Percentiles rank a stretch among this genome's conserved stretches.
These are phyloP conservation scores for Baorangia bicolor DNA, from an alignment of 768 basidiomycete species.

Conservation along the genomic window DNA sequence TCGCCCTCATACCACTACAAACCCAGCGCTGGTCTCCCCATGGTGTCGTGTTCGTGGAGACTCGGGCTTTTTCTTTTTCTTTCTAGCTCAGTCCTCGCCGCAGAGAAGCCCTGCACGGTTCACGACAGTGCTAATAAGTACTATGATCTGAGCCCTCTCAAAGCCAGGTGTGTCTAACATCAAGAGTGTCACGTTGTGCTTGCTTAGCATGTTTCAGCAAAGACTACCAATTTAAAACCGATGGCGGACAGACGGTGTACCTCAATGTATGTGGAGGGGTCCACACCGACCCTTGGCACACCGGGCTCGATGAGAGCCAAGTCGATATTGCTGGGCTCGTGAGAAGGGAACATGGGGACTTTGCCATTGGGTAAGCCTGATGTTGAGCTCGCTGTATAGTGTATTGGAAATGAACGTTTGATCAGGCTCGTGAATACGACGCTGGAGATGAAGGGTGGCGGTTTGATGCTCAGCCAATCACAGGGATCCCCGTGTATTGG, in stretches of 20 bases:
- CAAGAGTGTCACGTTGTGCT: background rate
- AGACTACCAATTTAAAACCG: constrained; percentile 58
- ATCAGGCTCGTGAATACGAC: constrained; percentile 54
- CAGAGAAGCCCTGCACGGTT: constrained; percentile 61
- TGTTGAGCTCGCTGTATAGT: background rate
- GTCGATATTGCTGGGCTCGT: constrained; percentile 63
- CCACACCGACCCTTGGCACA: constrained; percentile 55
- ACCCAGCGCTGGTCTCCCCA: background rate
- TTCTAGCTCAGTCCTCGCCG: constrained; percentile 20
- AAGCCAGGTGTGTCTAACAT: constrained; percentile 44
- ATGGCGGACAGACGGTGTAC: constrained; percentile 45
- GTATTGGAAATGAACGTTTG: background rate
- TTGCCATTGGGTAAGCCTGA: constrained; percentile 62
- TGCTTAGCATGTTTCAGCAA: constrained; percentile 42
- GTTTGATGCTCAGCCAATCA: constrained; percentile 56
- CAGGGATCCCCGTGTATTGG: constrained; percentile 64
- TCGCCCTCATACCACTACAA: constrained; percentile 8
- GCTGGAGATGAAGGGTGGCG: constrained; percentile 48
- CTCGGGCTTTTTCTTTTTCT: constrained; percentile 4
- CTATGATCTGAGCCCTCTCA: constrained; percentile 67
- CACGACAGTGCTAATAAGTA: constrained; percentile 49
- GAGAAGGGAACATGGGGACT: constrained; percentile 60
- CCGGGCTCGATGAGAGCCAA: constrained; percentile 46
- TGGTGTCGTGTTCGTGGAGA: background rate
- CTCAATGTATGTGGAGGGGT: constrained; percentile 67